These are phyloP conservation scores for Solanum pennellii DNA, from an alignment of 257 asterid species.

Conservation along the genomic window DNA sequence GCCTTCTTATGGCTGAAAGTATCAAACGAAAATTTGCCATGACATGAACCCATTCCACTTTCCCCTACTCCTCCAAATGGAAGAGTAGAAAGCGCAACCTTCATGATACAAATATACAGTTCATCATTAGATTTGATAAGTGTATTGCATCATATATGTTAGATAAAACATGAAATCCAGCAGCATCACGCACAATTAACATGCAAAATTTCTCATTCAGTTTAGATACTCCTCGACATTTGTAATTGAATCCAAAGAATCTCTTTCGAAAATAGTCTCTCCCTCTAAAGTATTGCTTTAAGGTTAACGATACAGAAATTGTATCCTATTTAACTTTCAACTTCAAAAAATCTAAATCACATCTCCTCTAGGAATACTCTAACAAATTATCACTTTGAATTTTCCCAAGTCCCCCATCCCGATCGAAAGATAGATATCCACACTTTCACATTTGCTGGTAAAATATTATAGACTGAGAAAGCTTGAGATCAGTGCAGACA, in stretches of 20 bases:
- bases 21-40: constrained; percentile 80
- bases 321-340: not conserved
- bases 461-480: not conserved
- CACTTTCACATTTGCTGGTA: not conserved
- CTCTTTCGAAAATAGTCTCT: not conserved
- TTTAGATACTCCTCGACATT: not conserved
- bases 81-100: constrained; percentile 44
- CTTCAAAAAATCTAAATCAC: not conserved
- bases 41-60: constrained; percentile 96
- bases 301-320: not conserved
- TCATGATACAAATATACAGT: constrained; percentile 12
- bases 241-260: not conserved
- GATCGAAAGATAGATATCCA: not conserved
- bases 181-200: not conserved
- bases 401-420: not conserved
- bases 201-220: not conserved
- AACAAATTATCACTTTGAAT: not conserved
- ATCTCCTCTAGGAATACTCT: not conserved
- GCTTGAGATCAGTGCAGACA: not conserved
- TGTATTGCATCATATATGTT: not conserved
- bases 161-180: not conserved
- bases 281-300: not conserved
- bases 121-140: not conserved
- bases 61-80: constrained; percentile 97
- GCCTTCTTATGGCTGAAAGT: constrained; percentile 90